Evolutionary conservation across 1,139 yeast genomes (phyloP).

Genomic region (Hyphopichia fennica): DNA sequence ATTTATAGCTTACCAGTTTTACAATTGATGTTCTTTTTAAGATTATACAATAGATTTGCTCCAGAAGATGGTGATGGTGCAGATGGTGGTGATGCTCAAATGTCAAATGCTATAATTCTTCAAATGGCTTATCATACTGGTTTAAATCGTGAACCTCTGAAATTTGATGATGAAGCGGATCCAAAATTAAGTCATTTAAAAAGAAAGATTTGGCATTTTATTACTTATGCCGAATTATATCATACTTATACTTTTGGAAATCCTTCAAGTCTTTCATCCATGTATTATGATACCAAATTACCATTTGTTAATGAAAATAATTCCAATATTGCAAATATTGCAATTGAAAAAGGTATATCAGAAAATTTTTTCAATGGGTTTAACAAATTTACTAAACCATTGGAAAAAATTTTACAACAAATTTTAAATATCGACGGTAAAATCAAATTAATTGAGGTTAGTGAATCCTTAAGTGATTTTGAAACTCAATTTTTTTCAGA

Average conservation of each 20-base stretch:
- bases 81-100: conserved; percentile 34
- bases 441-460: conserved; percentile 20
- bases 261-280: background rate
- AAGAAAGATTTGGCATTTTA: conserved; percentile 50
- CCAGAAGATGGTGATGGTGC: conserved; percentile 41
- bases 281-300: conserved; percentile 1
- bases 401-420: conserved; percentile 19
- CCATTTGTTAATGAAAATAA: background rate
- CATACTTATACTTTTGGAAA: conserved; percentile 3
- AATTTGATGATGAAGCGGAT: conserved; percentile 13
- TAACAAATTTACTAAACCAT: background rate
- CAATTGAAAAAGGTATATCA: background rate
- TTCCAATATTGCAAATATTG: background rate
- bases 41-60: conserved; percentile 30
- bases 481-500: conserved; percentile 25
- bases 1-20: conserved; percentile 33
- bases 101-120: conserved; percentile 26
- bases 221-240: conserved; percentile 1
- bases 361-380: background rate
- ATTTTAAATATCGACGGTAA: conserved; percentile 22
- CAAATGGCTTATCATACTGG: conserved; percentile 35
- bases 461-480: conserved; percentile 23
- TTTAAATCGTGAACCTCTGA: conserved; percentile 26
- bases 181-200: conserved; percentile 35
- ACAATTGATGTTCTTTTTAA: conserved; percentile 33